Evolutionary conservation across 768 basidiomycete species (phyloP).

Genomic region (Dioszegia crocea): DNA sequence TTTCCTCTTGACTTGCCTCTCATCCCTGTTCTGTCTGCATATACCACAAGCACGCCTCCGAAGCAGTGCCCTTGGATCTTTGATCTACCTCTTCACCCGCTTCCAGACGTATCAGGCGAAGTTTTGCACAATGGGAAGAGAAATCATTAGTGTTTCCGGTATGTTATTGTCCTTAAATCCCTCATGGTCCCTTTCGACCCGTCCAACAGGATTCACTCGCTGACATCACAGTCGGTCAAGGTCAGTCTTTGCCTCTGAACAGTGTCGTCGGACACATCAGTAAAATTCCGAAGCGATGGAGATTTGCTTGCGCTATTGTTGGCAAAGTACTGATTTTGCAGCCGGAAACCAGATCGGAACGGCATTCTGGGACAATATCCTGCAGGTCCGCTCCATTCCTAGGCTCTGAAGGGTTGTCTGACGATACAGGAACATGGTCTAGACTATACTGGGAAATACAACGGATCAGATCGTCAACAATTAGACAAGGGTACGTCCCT

Average conservation of each 20-base stretch:
- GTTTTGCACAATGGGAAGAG: conserved; percentile 33
- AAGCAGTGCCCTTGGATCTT: background rate
- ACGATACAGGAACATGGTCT: conserved; percentile 42
- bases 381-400: conserved; percentile 61
- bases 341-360: conserved; percentile 41
- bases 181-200: background rate
- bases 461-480: conserved; percentile 69
- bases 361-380: conserved; percentile 81
- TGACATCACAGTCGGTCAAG: conserved; percentile 2
- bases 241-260: conserved; percentile 8
- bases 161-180: conserved; percentile 2
- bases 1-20: background rate
- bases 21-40: background rate
- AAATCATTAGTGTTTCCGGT: conserved; percentile 46
- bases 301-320: background rate
- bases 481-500: conserved; percentile 61
- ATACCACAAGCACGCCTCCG: background rate
- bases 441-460: conserved; percentile 53
- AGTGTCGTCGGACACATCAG: background rate
- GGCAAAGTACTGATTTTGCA: background rate
- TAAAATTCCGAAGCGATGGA: background rate
- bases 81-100: background rate
- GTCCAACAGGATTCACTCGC: background rate
- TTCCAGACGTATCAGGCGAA: background rate
- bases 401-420: conserved; percentile 5